These are phyloP conservation scores for Penicillium verrucosum DNA, from an alignment of 2,329 filamentous ascomycete species.

Conservation along the genomic window DNA sequence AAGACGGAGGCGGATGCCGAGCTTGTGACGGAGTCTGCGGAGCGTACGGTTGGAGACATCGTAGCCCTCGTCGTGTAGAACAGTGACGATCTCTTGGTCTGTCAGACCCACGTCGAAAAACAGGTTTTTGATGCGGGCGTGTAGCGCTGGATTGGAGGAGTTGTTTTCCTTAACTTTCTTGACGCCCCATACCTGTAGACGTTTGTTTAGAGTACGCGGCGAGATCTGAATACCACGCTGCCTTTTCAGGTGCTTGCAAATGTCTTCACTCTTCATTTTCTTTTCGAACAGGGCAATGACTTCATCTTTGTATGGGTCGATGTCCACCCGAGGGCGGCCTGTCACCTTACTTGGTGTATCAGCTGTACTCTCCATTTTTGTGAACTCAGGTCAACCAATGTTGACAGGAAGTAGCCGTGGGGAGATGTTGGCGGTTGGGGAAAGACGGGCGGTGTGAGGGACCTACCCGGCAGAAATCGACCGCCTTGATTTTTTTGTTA, in stretches of 20 bases:
- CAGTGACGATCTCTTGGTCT: conserved; percentile 11
- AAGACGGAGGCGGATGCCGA: conserved; percentile 9
- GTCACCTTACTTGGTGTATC: not conserved
- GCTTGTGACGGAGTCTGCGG: conserved; percentile 2
- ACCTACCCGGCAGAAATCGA: conserved; percentile 13
- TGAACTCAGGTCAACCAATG: not conserved
- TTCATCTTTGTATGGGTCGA: conserved; percentile 5
- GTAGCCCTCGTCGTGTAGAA: conserved; percentile 13
- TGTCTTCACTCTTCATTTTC: conserved; percentile 5
- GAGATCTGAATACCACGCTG: conserved; percentile 7
- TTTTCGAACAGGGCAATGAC: conserved; percentile 5
- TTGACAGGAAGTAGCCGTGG: not conserved
- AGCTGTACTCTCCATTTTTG: conserved; percentile 2
- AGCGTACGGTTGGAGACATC: conserved; percentile 7
- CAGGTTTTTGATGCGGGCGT: conserved; percentile 11
- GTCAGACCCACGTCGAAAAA: conserved; percentile 13
- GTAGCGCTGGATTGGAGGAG: not conserved
- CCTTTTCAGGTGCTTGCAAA: conserved; percentile 9
- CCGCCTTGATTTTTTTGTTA: conserved; percentile 27
- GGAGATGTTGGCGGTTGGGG: not conserved
- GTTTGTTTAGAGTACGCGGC: conserved; percentile 9
- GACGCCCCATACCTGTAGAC: conserved; percentile 13
- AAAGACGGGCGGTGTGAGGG: not conserved
- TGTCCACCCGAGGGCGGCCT: conserved; percentile 3
- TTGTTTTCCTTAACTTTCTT: conserved; percentile 4